Base-by-base conservation (phyloP, 2,329 filamentous ascomycete species). In the Xylaria polymorpha region DNA sequence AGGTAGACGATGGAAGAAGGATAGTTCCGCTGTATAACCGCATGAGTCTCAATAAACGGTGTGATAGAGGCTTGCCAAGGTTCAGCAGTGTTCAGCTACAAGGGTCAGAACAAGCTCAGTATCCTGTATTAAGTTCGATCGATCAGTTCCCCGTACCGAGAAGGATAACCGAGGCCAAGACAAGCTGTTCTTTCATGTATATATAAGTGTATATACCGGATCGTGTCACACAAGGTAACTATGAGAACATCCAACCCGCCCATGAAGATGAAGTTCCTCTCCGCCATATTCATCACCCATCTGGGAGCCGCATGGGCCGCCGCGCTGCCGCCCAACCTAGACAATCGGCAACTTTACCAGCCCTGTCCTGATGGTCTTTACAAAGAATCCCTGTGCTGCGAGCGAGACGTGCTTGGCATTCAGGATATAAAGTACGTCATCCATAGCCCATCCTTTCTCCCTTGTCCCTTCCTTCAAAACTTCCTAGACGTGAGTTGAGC, bases 61-160 rank as follows among this genome's bases (percentile, higher is more conserved):
- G 56, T 46, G 41, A 59, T 46, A 35, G 55, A n/a, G 41, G 56
- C 56, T 59, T 59, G 56, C 56, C 56, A 59, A 59, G 56, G 56
- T 59, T 46, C 56, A 59, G 41, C 41, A n/a, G 0, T 35, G 25
- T 53, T 53, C 50, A 53, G 50, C 50, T 59, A 5, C 18, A 12
- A 59, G 39, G 10, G 25, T 25, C 10, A 35, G 56, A 32, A 59
- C 25, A 9, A 59, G 32, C 18, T 18, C 22, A 35, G 50, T 46
- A 46, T 46, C 15, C 22, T 41, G 37, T 32, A 59, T n/a, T n/a
- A 44, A 44, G 41, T 35, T 32, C 22, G 14, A 46, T 46, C 56
- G 39, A n/a, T 59, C 18, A 20, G 25, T 46, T 44, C 22, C 20
- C 15, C 12, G 14, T 29, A 57, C 37, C 55, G 37, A 29, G 14